phyloP scores from a whole-genome alignment of 768 basidiomycete genomes.

The Suillus luteus region DNA sequence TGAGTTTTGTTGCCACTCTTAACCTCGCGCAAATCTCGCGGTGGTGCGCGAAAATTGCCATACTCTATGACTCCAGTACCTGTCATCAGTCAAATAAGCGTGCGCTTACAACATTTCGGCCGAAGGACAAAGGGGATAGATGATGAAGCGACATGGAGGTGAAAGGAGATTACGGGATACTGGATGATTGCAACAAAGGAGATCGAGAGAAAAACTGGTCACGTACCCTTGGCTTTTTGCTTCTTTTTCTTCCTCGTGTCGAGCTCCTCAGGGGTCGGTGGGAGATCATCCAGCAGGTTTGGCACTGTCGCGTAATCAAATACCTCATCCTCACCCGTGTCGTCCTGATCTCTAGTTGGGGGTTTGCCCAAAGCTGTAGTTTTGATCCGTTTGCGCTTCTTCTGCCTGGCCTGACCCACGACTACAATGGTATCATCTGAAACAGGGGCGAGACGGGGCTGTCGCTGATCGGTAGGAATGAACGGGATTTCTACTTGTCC shows the following conservation, averaged over 20 bases:
- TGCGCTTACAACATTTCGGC: constrained; percentile 10
- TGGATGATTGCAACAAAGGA: not conserved
- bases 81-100: constrained; percentile 23
- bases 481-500: constrained; percentile 72
- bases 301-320: constrained; percentile 73
- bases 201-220: constrained; percentile 7
- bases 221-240: constrained; percentile 46
- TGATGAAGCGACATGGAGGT: not conserved
- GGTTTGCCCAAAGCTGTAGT: constrained; percentile 18
- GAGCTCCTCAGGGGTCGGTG: constrained; percentile 32
- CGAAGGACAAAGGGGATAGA: constrained; percentile 12
- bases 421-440: constrained; percentile 70
- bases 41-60: constrained; percentile 66
- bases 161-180: not conserved
- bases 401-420: constrained; percentile 64
- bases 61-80: constrained; percentile 42
- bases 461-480: constrained; percentile 66
- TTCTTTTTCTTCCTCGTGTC: constrained; percentile 50
- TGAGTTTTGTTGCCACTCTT: constrained; percentile 71
- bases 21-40: constrained; percentile 63
- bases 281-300: constrained; percentile 69
- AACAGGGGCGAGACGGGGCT: constrained; percentile 24
- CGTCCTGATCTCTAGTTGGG: constrained; percentile 18
- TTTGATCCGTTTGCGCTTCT: constrained; percentile 64
- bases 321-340: constrained; percentile 38